These are phyloP conservation scores for Penicillium sp. DNA, from an alignment of 2,329 filamentous ascomycete genomes.

Conservation along the genomic window DNA sequence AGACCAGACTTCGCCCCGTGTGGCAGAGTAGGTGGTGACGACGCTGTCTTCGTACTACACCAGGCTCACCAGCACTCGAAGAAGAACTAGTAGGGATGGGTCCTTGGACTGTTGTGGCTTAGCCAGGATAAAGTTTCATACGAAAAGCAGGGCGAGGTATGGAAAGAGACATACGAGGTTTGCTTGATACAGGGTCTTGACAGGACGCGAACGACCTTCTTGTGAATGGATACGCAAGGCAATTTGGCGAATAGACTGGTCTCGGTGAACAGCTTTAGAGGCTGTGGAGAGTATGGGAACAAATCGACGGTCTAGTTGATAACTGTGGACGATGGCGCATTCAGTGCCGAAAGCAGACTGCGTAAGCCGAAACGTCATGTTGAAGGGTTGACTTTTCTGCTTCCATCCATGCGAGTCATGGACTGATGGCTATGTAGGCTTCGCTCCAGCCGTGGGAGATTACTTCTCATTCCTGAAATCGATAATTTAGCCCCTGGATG, in stretches of 20 bases:
- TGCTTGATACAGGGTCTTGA: neutral
- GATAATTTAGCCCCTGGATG: conserved; percentile 24
- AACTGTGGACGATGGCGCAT: neutral
- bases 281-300: neutral
- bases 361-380: conserved; percentile 28
- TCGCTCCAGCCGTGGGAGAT: conserved; percentile 10
- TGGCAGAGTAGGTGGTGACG: conserved; percentile 2
- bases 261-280: neutral
- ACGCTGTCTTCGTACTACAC: neutral
- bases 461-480: neutral
- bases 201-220: neutral
- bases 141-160: neutral
- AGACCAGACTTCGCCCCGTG: neutral
- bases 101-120: neutral
- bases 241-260: neutral
- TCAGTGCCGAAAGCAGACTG: conserved; percentile 11
- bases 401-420: conserved; percentile 1
- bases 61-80: neutral
- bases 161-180: neutral
- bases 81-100: neutral
- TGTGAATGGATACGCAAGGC: neutral
- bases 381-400: conserved; percentile 1
- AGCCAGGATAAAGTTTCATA: neutral
- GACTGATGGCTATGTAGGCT: too few species aligned
- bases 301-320: neutral